Evolutionary conservation across 768 basidiomycete species (phyloP), one percentile per base, ranked within the genome.

Genomic region (Crassisporium funariophilum): DNA sequence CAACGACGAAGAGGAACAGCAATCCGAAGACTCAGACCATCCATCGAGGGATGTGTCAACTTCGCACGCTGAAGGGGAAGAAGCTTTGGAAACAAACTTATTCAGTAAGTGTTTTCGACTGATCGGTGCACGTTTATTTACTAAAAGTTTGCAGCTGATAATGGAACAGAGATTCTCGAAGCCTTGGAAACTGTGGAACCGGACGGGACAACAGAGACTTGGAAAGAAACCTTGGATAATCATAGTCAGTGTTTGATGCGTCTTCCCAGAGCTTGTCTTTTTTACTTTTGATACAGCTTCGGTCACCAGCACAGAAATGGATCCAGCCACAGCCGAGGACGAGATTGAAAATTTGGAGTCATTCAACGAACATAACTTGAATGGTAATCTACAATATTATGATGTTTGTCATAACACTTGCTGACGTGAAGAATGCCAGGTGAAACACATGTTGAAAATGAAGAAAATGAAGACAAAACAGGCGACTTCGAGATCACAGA

Each of bases 401-500:
- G 10, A 5, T 5, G 2, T 5, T 31, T 31, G 10, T 10, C n/a
- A 10, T 3, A 29, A 29, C 13, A 11, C n/a, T n/a, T 5, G 29
- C 29, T 31, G 29, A 5, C 3, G 29, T n/a, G 10, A n/a, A 31
- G 29, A 31, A 31, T 31, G n/a, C n/a, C 29, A 5, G 29, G n/a
- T 31, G n/a, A 11, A 31, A 10, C 29, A 31, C 11, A 31, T 11
- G 11, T 31, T 2, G 29, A 31, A 2, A 31, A 5, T 31, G 29
- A 31, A 34, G 54, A 49, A 6, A 44, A 53, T 29, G n/a, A 41
- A 5, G 52, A 53, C 17, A 47, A 35, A 40, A 44, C 48, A 19
- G 44, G 38, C 19, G 55, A 57, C 29, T 19, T 35, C 15, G 49
- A 50, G 17, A n/a, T n/a, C n/a, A n/a, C n/a, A n/a, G 43, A 48